These are phyloP conservation scores for Mycosarcoma mackinlayi DNA, from an alignment of 1,284 basidiomycete species.

Conservation along the genomic window DNA sequence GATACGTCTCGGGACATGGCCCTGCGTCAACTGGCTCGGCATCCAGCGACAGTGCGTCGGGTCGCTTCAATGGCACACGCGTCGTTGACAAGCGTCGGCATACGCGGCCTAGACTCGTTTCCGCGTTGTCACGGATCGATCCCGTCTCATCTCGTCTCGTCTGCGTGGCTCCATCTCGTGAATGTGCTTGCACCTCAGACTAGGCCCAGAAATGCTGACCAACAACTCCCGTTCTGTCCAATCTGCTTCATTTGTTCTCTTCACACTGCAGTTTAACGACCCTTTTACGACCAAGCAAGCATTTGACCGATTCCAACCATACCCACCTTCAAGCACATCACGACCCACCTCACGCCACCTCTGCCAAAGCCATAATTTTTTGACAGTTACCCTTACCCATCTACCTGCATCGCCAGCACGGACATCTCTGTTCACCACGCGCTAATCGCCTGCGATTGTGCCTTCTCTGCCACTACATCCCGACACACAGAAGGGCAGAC, in stretches of 20 bases:
- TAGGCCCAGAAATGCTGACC: conserved; percentile 11
- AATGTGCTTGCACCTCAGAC: not conserved
- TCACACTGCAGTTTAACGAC: conserved; percentile 37
- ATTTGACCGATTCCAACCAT: not conserved
- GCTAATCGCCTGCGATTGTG: conserved; percentile 13
- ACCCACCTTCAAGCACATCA: conserved; percentile 12
- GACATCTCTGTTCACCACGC: conserved; percentile 18
- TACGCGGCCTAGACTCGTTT: conserved; percentile 5
- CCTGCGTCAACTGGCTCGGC: not conserved
- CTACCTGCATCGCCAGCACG: conserved; percentile 27
- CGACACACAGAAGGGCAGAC: conserved; percentile 8
- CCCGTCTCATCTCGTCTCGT: conserved; percentile 2
- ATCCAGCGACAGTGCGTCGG: not conserved
- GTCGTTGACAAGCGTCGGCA: conserved; percentile 18
- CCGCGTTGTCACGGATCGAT: conserved; percentile 3
- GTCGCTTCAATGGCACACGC: not conserved
- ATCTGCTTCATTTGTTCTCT: conserved; percentile 1
- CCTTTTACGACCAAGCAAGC: conserved; percentile 39
- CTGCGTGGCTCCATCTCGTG: conserved; percentile 22
- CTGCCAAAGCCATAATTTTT: conserved; percentile 10
- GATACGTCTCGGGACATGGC: conserved; percentile 5
- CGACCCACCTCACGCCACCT: conserved; percentile 34
- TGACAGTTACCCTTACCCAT: conserved; percentile 1
- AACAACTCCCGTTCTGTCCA: not conserved
- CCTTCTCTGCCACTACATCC: conserved; percentile 4